Base-by-base conservation (phyloP, 225 moss, liverwort and hornwort species). In the Thuidium tamariscinum region DNA sequence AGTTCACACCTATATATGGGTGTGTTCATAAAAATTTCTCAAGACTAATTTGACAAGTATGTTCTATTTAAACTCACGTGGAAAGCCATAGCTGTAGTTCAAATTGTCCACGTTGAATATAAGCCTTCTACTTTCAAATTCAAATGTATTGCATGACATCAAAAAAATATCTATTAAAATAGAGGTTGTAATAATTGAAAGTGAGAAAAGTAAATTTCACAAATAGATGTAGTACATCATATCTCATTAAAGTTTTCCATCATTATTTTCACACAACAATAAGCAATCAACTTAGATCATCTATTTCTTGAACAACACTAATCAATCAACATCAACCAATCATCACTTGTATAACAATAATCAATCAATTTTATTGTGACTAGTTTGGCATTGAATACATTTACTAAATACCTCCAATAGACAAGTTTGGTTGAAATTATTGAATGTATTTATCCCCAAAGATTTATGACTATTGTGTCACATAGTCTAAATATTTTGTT, bases 361-460 rank as follows among this genome's bases (percentile, higher is more conserved):
- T 18, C 5, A 3, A 36, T 29, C 5, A 39, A 19, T 59, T 57
- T 57, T 39, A 12, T 18, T 57, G 8, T 41, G 1, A 19, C 2
- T 4, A 51, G 4, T 51, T 51, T 8, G 19, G 12, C 5, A 37
- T 66, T 37, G 5, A 5, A 37, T 27, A 15, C 19, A 2, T 66
- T 36, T 27, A 51, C 19, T 65, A 3, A n/a, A 3, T 81, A 18
- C 12, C 8, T 25, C 4, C 3, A 25, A 1, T 7, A 48, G 5
- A 16, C 3, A 49, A 13, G 4, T n/a, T 62, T 5, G 16, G 15
- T 25, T 80, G 7, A 0, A 64, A 46, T 15, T 46, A 6, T 48
- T 63, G 1, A 7, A 80, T 44, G 25, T n/a, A 12, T 48, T 11
- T 17, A 55, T 13, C 0, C 0, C 0, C 4, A 13, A 49, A 16